Evolutionary conservation across 805 yeast genomes (phyloP), one percentile per base, ranked within the genome.

Genomic region (Pichia heedii): DNA sequence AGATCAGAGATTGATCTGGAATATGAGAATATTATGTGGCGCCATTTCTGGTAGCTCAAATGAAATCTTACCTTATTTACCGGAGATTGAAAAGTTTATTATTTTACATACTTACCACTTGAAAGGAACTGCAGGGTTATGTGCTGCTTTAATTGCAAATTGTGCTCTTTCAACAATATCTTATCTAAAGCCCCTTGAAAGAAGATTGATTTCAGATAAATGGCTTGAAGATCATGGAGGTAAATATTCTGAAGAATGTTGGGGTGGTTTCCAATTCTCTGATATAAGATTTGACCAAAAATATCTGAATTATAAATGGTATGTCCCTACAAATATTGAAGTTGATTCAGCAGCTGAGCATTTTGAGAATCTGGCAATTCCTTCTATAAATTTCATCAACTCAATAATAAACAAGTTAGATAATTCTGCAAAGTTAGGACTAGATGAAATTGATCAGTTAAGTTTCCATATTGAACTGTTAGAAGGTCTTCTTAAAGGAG

Each of bases 241-340:
- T 7, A 52, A 56, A 22, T 48, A 72, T 11, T 63, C 62, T 34
- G 77, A 71, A 40, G 69, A 69, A 20, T 72, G 80, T 46, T 84
- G 94, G 94, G 94, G 94, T 37, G 87, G 78, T 0, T 71, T 75
- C 45, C 87, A 81, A 51, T 76, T 79, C 51, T 75, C 73, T 48
- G 61, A 68, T 0, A 53, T 60, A 18, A 67, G 85, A 48, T 77
- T 80, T 42, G 56, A 68, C 1, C 44, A 54, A 12, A 72, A 71
- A 13, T 72, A 74, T 47, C 58, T 84, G 29, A 54, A 68, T 1
- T 79, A 87, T 50, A 65, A 70, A 1, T 90, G 98, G 98, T 86
- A 80, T 53, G 58, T 70, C 1, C 97, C 97, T 0, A 55, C 68
- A 1, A 61, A 60, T 2, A 61, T 53, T 2, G 88, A 81, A 38